These are phyloP conservation scores for Lyophyllum decastes DNA, from an alignment of 768 basidiomycete genomes.

Conservation along the genomic window DNA sequence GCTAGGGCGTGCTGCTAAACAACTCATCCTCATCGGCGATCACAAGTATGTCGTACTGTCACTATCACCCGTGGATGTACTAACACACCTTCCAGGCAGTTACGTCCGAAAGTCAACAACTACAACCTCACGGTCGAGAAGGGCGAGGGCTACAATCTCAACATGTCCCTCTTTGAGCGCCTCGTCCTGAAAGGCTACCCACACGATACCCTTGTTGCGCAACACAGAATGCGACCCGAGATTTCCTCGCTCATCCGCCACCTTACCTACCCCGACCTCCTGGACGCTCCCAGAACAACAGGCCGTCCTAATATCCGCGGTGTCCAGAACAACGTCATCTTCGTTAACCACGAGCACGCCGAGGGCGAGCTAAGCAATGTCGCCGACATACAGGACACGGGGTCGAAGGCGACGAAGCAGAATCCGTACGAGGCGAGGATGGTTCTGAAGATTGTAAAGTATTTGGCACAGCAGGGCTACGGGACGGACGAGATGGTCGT, in stretches of 20 bases:
- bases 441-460: constrained; percentile 65
- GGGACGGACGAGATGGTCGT: constrained; percentile 59
- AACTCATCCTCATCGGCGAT: constrained; percentile 70
- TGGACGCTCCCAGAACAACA: constrained; percentile 51
- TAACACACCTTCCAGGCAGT: constrained; percentile 44
- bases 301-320: constrained; percentile 56
- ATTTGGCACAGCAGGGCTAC: constrained; percentile 70
- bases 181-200: constrained; percentile 66
- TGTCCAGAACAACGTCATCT: constrained; percentile 58
- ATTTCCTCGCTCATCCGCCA: constrained; percentile 63
- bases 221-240: constrained; percentile 78
- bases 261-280: constrained; percentile 55
- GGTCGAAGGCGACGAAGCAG: constrained; percentile 55
- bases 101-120: constrained; percentile 72
- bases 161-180: constrained; percentile 69
- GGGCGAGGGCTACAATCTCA: constrained; percentile 66
- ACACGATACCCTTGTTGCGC: constrained; percentile 52
- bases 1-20: constrained; percentile 42
- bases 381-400: constrained; percentile 47
- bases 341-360: constrained; percentile 55
- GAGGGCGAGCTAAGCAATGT: constrained; percentile 50
- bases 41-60: constrained; percentile 52
- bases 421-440: constrained; percentile 62
- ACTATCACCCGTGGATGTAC: not conserved
- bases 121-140: constrained; percentile 66